phyloP scores from a whole-genome alignment of 768 basidiomycete species.

The Leccinum olivaceopallidum region DNA sequence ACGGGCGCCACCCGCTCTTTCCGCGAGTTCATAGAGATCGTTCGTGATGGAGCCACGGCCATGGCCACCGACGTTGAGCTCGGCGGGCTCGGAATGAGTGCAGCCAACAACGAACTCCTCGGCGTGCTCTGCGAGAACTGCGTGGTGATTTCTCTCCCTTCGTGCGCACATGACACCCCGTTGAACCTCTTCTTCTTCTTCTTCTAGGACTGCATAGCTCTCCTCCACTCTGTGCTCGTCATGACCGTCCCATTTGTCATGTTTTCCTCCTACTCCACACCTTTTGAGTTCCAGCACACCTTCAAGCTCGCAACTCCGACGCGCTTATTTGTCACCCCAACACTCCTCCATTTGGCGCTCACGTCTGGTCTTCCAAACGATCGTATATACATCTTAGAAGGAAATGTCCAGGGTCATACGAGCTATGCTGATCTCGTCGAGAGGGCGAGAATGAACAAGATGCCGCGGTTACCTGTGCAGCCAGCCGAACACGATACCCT shows the following conservation, averaged over 20 bases:
- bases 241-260: conserved; percentile 53
- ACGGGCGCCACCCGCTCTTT: conserved; percentile 49
- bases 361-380: conserved; percentile 39
- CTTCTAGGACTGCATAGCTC: conserved; percentile 52
- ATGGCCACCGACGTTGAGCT: conserved; percentile 44
- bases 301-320: conserved; percentile 50
- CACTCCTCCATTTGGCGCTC: conserved; percentile 43
- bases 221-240: conserved; percentile 50
- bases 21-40: conserved; percentile 49
- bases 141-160: conserved; percentile 40
- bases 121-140: conserved; percentile 74
- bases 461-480: conserved; percentile 44
- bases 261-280: conserved; percentile 55
- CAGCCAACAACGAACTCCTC: conserved; percentile 53
- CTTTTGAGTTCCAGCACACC: conserved; percentile 54
- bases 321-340: conserved; percentile 52
- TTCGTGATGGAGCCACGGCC: conserved; percentile 58
- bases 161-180: background rate
- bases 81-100: conserved; percentile 58
- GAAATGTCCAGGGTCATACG: conserved; percentile 39
- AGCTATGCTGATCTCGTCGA: conserved; percentile 48
- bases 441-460: conserved; percentile 35
- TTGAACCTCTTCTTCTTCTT: background rate
- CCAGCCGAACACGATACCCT: conserved; percentile 53
- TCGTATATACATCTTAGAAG: conserved; percentile 51